A percentile compares a stretch with the other conserved stretches of the same genome.
phyloP scores from a whole-genome alignment of 2,329 filamentous ascomycete species.

The Aspergillus sp. region DNA sequence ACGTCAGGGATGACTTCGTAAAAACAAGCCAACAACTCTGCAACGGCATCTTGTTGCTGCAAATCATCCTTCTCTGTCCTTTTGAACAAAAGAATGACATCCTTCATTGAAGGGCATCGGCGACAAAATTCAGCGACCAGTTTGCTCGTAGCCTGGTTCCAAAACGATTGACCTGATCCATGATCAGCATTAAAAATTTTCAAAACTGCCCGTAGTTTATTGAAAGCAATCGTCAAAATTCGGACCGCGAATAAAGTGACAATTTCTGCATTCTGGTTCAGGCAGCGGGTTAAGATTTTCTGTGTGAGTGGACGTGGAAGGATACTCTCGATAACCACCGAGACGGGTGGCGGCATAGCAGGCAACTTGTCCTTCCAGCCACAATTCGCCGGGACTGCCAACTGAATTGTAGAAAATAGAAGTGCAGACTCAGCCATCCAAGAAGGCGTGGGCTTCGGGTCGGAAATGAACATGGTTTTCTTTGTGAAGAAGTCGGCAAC shows the following conservation, averaged over 20 bases:
- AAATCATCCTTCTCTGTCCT: conserved; percentile 63
- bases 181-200: conserved; percentile 54
- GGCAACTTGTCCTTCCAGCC: conserved; percentile 62
- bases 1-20: conserved; percentile 76
- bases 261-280: conserved; percentile 72
- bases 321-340: conserved; percentile 77
- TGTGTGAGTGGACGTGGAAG: conserved; percentile 77
- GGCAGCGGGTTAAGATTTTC: conserved; percentile 71
- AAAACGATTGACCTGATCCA: conserved; percentile 47
- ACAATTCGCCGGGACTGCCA: conserved; percentile 68
- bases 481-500: conserved; percentile 81
- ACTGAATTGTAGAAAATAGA: conserved; percentile 72
- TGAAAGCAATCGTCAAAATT: conserved; percentile 70
- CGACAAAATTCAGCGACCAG: conserved; percentile 71
- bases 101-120: conserved; percentile 75
- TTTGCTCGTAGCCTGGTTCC: conserved; percentile 64
- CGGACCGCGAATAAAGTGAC: conserved; percentile 80
- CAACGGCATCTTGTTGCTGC: conserved; percentile 73
- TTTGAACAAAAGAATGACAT: conserved; percentile 70
- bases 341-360: conserved; percentile 68
- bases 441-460: conserved; percentile 85
- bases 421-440: conserved; percentile 95
- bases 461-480: conserved; percentile 76
- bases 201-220: conserved; percentile 67
- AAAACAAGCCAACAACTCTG: conserved; percentile 75